phyloP scores from a whole-genome alignment of 495 filamentous ascomycete genomes.

The Aspergillus bertholletiae region DNA sequence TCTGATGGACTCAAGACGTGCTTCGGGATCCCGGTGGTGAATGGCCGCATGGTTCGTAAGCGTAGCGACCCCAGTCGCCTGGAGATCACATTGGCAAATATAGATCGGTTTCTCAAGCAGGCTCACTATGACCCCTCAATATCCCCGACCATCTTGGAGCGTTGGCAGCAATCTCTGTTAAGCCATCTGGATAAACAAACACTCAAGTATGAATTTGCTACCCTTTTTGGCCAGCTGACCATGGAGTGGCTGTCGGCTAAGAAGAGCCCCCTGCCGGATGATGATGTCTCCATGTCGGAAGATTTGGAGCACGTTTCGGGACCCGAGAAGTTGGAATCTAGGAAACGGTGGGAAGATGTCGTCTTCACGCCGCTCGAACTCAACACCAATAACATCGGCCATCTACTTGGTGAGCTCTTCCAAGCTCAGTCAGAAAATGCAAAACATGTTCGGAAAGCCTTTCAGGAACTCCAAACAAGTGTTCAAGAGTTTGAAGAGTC shows the following conservation, averaged over 20 bases:
- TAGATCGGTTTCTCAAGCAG: constrained; percentile 14
- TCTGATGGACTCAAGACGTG: constrained; percentile 8
- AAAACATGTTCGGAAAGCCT: neutral
- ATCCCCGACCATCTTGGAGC: constrained; percentile 5
- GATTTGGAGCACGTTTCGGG: constrained; percentile 3
- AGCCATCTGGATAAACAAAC: constrained; percentile 10
- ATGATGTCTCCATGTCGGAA: neutral
- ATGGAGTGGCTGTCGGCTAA: constrained; percentile 15
- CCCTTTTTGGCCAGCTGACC: constrained; percentile 11
- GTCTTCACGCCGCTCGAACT: constrained; percentile 3
- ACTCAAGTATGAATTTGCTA: constrained; percentile 13
- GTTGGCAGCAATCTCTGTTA: constrained; percentile 6
- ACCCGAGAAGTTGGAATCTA: constrained; percentile 2
- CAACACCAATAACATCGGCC: neutral
- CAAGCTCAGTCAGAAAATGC: neutral
- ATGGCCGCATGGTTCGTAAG: constrained; percentile 3
- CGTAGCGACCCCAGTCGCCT: neutral
- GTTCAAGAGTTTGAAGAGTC: constrained; percentile 1
- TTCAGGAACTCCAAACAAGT: constrained; percentile 1
- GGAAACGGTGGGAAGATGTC: constrained; percentile 7
- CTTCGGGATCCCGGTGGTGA: constrained; percentile 2
- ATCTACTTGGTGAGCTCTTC: constrained; percentile 8
- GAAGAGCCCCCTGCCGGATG: neutral
- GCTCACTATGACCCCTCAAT: constrained; percentile 13
- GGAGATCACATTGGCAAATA: constrained; percentile 1